Percentiles rank a stretch among this genome's conserved stretches.
phyloP scores from a whole-genome alignment of 345 rosid species.

The Linum tenue region DNA sequence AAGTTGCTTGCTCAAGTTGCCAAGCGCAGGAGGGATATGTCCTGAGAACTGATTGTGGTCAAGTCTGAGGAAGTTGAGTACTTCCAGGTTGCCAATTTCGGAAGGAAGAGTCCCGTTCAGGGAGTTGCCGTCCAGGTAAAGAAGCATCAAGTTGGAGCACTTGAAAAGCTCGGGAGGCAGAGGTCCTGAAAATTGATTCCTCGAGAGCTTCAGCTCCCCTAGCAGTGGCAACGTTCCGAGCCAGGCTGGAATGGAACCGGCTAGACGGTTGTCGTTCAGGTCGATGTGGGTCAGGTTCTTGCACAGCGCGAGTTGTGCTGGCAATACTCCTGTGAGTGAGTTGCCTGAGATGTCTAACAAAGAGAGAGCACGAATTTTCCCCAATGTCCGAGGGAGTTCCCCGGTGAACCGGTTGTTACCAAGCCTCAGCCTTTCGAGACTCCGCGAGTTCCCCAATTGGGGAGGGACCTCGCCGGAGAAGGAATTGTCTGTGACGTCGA shows the following conservation, averaged over 20 bases:
- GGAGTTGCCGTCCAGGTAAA: constrained; percentile 54
- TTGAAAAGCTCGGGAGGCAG: constrained; percentile 59
- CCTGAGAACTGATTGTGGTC: constrained; percentile 56
- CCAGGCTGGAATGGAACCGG: constrained; percentile 68
- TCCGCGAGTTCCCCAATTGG: constrained; percentile 61
- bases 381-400: constrained; percentile 67
- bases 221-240: constrained; percentile 51
- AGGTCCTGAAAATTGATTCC: constrained; percentile 51
- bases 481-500: constrained; percentile 65
- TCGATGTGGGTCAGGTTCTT: constrained; percentile 70
- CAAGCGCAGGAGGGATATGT: constrained; percentile 46
- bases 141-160: constrained; percentile 58
- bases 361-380: constrained; percentile 52
- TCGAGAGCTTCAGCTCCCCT: constrained; percentile 80
- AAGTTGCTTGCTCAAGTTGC: constrained; percentile 62
- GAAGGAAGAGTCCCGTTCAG: constrained; percentile 56
- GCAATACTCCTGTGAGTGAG: constrained; percentile 58
- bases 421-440: constrained; percentile 71
- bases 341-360: constrained; percentile 70
- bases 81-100: constrained; percentile 49
- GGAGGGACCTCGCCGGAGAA: constrained; percentile 64
- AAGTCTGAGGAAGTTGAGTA: constrained; percentile 61
- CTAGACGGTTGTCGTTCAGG: constrained; percentile 68
- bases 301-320: constrained; percentile 56
- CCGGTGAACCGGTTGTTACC: constrained; percentile 72